Conservation (phyloP, 2,329 filamentous ascomycete genomes). For the Mariannaea elegans region DNA sequence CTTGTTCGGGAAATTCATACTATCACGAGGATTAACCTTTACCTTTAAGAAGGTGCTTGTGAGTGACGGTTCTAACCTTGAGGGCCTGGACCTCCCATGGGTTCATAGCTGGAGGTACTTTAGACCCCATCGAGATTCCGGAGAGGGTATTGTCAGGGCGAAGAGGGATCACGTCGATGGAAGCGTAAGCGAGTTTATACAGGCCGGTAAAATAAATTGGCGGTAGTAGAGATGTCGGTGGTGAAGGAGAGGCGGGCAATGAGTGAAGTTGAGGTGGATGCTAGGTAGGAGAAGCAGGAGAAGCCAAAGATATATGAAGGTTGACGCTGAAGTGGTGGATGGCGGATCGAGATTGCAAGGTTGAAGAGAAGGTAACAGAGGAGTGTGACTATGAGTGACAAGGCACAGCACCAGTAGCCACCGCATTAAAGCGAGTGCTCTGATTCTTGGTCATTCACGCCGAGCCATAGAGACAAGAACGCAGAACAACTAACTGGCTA, state of each 20-base stretch:
- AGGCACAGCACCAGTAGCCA: slow-evolving; percentile 2
- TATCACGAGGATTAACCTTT: slow-evolving; percentile 23
- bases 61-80: slow-evolving; percentile 28
- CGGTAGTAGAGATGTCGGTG: too few relatives aligned
- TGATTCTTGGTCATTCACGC: slow-evolving; percentile 5
- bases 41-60: neutral
- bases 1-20: slow-evolving; percentile 40
- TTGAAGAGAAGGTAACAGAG: neutral
- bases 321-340: neutral
- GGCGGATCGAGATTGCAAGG: slow-evolving; percentile 19
- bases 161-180: neutral
- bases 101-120: slow-evolving; percentile 31
- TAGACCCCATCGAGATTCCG: slow-evolving; percentile 26
- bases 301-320: slow-evolving; percentile 9
- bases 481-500: neutral
- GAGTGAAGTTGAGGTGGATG: neutral
- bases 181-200: neutral
- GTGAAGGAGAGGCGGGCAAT: neutral
- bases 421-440: neutral
- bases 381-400: neutral
- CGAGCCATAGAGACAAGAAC: neutral
- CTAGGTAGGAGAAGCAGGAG: neutral
- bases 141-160: slow-evolving; percentile 9
- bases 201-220: neutral
- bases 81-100: slow-evolving; percentile 40